Base-by-base conservation (phyloP, 192 early-diverging fungal species). In the Nowakowskiella sp. region DNA sequence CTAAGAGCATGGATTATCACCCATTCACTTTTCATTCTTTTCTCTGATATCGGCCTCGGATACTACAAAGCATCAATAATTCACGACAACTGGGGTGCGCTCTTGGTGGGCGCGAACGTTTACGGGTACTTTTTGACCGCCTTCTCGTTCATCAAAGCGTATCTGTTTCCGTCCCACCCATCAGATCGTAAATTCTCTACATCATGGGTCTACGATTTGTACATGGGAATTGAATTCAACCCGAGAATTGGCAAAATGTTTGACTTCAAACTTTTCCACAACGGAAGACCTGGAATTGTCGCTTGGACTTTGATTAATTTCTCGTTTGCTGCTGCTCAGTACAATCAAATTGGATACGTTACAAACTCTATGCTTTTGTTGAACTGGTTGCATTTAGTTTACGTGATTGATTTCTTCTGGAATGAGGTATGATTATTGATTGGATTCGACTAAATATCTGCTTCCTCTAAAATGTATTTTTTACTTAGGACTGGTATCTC, bases 181-280 rank as follows among this genome's bases (percentile, higher is more conserved):
- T 82, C 69, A 13, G 87, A 89, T 61, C 78, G 85, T 66, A 87
- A 87, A 61, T 85, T 87, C 66, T 83, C 84, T 0, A 76, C 76
- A 21, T 81, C 76, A n/a, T 58, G 74, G 31, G 71, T 84, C 45
- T 89, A 87, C 65, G 82, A 89, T 67, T 46, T 87, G 23, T 77
- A 84, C 51, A 84, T 84, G 81, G 87, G 87, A 43, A 84, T 89
- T 64, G 87, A 89, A 59, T 82, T 87, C 61, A 89, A 89, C 70
- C 87, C 85, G 31, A 71, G 87, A 25, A 55, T 86, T 51, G 87
- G 87, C 33, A 66, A 85, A 61, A 62, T 66, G 46, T 87, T 81
- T 54, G 87, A 89, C 66, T 89, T 87, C 63, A 89, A 89, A 66
- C 71, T 89, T 4, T 89, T 87, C 67, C 84, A 86, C 70, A 87